Conservation (phyloP, 2,329 filamentous ascomycete species). For the Lasiodiplodia gonubiensis region DNA sequence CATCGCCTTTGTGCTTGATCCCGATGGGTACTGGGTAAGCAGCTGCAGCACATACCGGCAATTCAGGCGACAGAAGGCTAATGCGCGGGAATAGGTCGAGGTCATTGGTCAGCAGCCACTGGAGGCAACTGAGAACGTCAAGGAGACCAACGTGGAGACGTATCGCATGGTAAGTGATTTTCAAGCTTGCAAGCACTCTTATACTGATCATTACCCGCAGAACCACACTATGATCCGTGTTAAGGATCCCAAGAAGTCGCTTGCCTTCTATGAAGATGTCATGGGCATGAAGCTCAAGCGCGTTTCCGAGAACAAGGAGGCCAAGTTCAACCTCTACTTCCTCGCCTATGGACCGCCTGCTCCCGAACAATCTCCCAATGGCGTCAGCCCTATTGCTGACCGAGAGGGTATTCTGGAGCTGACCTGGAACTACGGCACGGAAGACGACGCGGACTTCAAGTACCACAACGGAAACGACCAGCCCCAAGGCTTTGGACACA, state of each 20-base stretch:
- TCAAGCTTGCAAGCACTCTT: not conserved
- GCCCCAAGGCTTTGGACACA: slow-evolving; percentile 93
- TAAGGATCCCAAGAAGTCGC: slow-evolving; percentile 63
- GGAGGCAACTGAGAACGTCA: slow-evolving; percentile 73
- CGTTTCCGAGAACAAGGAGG: slow-evolving; percentile 70
- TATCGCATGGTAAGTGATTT: slow-evolving; percentile 67
- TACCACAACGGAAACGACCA: slow-evolving; percentile 94
- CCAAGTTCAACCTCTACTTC: slow-evolving; percentile 90
- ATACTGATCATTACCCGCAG: slow-evolving; percentile 44
- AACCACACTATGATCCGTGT: slow-evolving; percentile 96
- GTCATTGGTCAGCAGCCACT: slow-evolving; percentile 74
- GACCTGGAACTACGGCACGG: slow-evolving; percentile 83
- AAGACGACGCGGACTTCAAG: slow-evolving; percentile 80
- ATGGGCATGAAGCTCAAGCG: slow-evolving; percentile 87
- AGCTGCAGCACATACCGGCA: too few species aligned
- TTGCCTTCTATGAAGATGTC: slow-evolving; percentile 69
- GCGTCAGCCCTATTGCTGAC: slow-evolving; percentile 64
- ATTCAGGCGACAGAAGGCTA: not conserved
- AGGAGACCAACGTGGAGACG: slow-evolving; percentile 72
- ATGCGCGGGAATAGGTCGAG: slow-evolving; percentile 57
- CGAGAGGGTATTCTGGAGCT: slow-evolving; percentile 88
- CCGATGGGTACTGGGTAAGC: slow-evolving; percentile 68
- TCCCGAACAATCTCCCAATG: slow-evolving; percentile 60
- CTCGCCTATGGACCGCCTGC: slow-evolving; percentile 69
- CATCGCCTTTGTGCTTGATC: slow-evolving; percentile 90